Base-by-base conservation (phyloP, 225 moss, liverwort and hornwort species). In the Polytrichum formosum region DNA sequence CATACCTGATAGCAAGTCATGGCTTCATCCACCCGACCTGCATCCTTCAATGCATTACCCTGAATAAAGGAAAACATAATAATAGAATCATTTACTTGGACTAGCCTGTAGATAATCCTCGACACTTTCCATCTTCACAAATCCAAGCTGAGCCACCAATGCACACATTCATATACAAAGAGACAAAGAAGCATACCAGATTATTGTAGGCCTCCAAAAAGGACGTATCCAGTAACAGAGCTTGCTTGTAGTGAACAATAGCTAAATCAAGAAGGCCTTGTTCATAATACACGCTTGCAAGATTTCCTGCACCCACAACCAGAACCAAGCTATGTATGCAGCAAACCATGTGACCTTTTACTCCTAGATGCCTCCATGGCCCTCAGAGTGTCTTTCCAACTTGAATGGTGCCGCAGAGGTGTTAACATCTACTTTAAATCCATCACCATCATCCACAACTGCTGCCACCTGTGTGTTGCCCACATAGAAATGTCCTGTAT, bases 301-400 rank as follows among this genome's bases (percentile, higher is more conserved):
- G 91, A 88, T 98, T 98, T 83, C 98, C 98, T 98, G 94, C 94
- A 91, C 92, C 79, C 87, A 97, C 81, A 94, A 82, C 88, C 93
- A 94, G 89, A 88, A 85, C 89, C 77, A 80, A 82, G 76, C 82
- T 83, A 84, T 84, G 91, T 88, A 92, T 97, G 85, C 92, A 92
- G 90, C 87, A 97, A 85, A 84, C 86, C 90, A 93, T 74, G 89
- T 88, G 82, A 93, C 90, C 90, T 91, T 85, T 80, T 83, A 89
- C 79, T 87, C 92, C 97, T 84, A 85, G 79, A 79, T 72, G 83
- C 79, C 84, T 79, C 82, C 84, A 82, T 69, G 75, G 84, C 77
- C 80, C 84, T 88, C 79, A 78, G 74, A 74, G 74, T 74, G 67
- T 70, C 81, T 87, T 81, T 81, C 79, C 77, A 81, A 79, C 70